Evolutionary conservation across 257 asterid species (phyloP), one percentile per base, ranked within the genome.

Genomic region (Knoxia roxburghii): DNA sequence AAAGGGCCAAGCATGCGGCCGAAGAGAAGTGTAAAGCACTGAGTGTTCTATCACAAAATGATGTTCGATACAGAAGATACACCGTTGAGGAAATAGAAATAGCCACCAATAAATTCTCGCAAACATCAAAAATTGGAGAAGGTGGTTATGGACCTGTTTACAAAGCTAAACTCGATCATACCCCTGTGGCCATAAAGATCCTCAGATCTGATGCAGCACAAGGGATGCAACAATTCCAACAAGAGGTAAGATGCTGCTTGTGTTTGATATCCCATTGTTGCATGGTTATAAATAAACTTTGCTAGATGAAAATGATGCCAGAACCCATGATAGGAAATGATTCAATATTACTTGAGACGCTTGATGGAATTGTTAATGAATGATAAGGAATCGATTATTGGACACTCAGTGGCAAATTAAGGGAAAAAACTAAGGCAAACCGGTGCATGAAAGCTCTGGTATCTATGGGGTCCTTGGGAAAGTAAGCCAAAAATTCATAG

Each of bases 61-160:
- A 87, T 70, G 60, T 67, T 6, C 84, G 96, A 15, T 88, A 82
- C 68, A 79, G 90, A 56, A 90, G 74, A 69, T 90, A 90, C 76
- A 78, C 79, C 27, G 77, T 90, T 15, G 85, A 85, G 23, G 96
- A 88, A 82, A 81, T 90, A 39, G 85, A 86, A 74, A 76, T 11
- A 20, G 89, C 97, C 48, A 88, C 95, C 4, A 27, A 75, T 18
- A 76, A 78, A 1, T 87, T 88, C 70, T 69, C 92, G 0, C 75
- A 32, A 18, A 75, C 86, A 30, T 75, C 73, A 75, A 90, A 81
- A 67, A 69, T 90, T 24, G 97, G 96, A 1, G 97, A 90, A 84
- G 97, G 97, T 48, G 96, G 95, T 68, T 90, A 90, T 69, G 96
- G 97, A 15, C 97, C 97, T 5, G 97, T 90, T 65, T 88, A 65